phyloP scores from a whole-genome alignment of 176 grass and related monocot species.

The Musa acuminata region DNA sequence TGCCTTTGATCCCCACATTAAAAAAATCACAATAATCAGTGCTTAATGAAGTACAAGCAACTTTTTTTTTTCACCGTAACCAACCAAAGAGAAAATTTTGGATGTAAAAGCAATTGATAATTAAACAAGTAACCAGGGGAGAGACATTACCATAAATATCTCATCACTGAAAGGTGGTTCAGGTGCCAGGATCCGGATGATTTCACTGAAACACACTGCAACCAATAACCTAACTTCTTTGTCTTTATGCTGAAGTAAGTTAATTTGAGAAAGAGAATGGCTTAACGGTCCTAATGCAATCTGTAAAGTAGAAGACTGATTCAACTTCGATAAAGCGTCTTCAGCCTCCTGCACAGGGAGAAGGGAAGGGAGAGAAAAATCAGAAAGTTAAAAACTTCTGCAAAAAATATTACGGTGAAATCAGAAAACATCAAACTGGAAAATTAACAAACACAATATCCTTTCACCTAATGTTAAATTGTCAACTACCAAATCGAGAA shows the following conservation, averaged over 20 bases:
- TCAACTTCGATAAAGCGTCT: conserved; percentile 63
- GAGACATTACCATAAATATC: conserved; percentile 67
- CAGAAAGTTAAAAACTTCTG: conserved; percentile 8
- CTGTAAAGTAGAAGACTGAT: conserved; percentile 61
- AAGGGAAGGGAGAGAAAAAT: conserved; percentile 25
- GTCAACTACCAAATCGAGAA: background rate
- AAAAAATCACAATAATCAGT: background rate
- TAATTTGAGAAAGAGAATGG: conserved; percentile 49
- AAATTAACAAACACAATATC: background rate
- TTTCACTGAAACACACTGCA: conserved; percentile 74
- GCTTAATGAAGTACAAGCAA: background rate
- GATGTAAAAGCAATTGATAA: background rate
- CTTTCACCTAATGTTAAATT: too few species aligned
- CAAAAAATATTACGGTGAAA: background rate
- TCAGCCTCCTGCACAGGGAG: conserved; percentile 72
- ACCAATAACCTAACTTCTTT: conserved; percentile 91
- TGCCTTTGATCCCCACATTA: background rate
- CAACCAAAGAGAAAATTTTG: background rate
- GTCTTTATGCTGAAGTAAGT: conserved; percentile 77
- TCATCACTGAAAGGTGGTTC: conserved; percentile 78
- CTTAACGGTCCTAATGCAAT: conserved; percentile 51
- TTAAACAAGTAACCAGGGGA: background rate
- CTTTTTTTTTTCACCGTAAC: background rate
- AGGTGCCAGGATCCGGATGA: conserved; percentile 86
- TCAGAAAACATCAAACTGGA: background rate